Evolutionary conservation across 805 yeast species (phyloP), one percentile per base, ranked within the genome.

Genomic region (Blastobotrys chiropterorum): DNA sequence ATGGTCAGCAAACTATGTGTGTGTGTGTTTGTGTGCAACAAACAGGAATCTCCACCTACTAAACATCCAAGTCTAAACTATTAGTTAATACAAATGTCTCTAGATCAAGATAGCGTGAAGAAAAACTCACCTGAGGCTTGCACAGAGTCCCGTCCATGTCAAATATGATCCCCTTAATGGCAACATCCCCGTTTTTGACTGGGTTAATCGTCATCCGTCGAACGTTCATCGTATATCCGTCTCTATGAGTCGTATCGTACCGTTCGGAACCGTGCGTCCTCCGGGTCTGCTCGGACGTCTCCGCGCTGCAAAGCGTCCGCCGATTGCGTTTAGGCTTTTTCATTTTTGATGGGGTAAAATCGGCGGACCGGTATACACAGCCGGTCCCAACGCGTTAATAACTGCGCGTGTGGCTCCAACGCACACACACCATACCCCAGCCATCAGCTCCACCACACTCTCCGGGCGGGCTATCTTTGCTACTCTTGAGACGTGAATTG

Each of bases 61-160:
- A 58, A 75, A 75, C 79, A 75, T 75, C 79, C 79, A 75, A 0
- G 76, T 70, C 60, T 61, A 38, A 61, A 31, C 19, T 15, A 43
- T 39, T 17, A 42, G 47, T 41, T 22, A 47, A 45, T 31, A 14
- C 16, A 30, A 5, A 34, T 44, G 6, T 2, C 21, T 3, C n/a
- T 16, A 19, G 14, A n/a, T n/a, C n/a, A n/a, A n/a, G n/a, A n/a
- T n/a, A n/a, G n/a, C n/a, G 30, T 19, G 30, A 19, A 4, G 30
- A 11, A n/a, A 13, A 8, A 56, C 69, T 15, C 42, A 63, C 67
- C 61, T 83, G 88, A 1, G 89, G 88, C 13, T 77, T 67, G 56
- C 86, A 81, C 50, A 85, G 62, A 0, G 92, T 85, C 3, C 90
- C 90, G 62, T 85, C 92, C 92, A 85, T 85, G 60, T 85, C 92